These are phyloP conservation scores for Fusarium annulatum DNA, from an alignment of 2,329 filamentous ascomycete genomes.

Conservation along the genomic window DNA sequence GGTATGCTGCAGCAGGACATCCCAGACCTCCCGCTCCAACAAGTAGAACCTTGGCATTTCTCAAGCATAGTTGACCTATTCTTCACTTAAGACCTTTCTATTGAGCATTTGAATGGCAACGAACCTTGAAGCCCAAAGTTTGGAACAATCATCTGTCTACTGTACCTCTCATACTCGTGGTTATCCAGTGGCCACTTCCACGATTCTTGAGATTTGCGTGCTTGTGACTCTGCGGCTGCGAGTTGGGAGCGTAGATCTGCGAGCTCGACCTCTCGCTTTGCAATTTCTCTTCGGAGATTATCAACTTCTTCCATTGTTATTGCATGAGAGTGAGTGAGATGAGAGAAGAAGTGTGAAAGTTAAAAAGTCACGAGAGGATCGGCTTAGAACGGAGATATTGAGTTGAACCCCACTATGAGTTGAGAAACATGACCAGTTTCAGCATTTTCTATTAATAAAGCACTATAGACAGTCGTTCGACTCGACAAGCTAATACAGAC, in stretches of 20 bases:
- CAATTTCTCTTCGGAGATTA: slow-evolving; percentile 60
- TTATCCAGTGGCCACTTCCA: slow-evolving; percentile 75
- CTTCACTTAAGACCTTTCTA: background rate
- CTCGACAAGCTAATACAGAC: no score
- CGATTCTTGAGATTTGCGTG: slow-evolving; percentile 12
- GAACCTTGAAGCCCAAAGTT: slow-evolving; percentile 80
- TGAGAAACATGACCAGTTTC: background rate
- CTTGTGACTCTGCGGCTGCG: slow-evolving; percentile 51
- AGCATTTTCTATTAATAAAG: fast-evolving
- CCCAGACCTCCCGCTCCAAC: slow-evolving; percentile 91
- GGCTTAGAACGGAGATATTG: background rate
- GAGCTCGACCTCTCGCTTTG: slow-evolving; percentile 60
- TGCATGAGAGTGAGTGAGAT: background rate
- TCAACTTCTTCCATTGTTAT: slow-evolving; percentile 53
- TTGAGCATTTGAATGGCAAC: fast-evolving
- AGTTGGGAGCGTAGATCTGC: slow-evolving; percentile 58
- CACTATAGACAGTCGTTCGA: background rate
- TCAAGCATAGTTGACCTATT: slow-evolving; percentile 80
- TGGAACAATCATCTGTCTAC: slow-evolving; percentile 89
- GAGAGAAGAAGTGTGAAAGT: background rate
- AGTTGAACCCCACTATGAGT: slow-evolving; percentile 11
- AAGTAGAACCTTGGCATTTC: slow-evolving; percentile 77
- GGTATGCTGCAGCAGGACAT: slow-evolving; percentile 91
- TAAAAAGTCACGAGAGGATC: slow-evolving; percentile 4
- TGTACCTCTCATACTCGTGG: slow-evolving; percentile 88